Evolutionary conservation across 108 stramenopile species (phyloP).

Genomic region (Stephanodiscus minutulus): DNA sequence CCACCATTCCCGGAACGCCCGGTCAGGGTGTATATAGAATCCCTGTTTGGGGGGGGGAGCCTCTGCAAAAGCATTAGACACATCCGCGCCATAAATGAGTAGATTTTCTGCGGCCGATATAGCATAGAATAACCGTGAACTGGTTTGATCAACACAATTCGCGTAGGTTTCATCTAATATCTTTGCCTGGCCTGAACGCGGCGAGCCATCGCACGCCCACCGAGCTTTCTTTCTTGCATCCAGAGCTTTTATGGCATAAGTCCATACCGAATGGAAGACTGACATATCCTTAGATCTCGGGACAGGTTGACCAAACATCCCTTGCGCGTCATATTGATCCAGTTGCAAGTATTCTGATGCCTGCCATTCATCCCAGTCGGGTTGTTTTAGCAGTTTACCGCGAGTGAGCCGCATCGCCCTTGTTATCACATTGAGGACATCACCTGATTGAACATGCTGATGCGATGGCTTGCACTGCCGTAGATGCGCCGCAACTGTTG

Average conservation of each 20-base stretch:
- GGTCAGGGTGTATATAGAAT: slow-evolving; percentile 1
- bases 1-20: not conserved
- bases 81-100: not conserved
- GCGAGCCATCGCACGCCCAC: too few relatives aligned
- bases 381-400: slow-evolving; percentile 1
- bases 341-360: slow-evolving; percentile 11
- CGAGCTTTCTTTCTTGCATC: slow-evolving; percentile 16
- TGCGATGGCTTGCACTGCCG: not conserved
- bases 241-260: not conserved
- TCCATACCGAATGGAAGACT: slow-evolving; percentile 1
- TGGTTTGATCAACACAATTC: too few relatives aligned
- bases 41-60: too few relatives aligned
- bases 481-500: not conserved
- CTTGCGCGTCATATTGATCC: slow-evolving; percentile 12
- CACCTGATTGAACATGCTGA: not conserved
- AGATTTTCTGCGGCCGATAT: not conserved
- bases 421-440: not conserved
- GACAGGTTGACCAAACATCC: slow-evolving; percentile 10
- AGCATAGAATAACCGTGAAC: not conserved
- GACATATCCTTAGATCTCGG: not conserved
- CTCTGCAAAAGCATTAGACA: slow-evolving; percentile 13
- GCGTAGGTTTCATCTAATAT: too few relatives aligned
- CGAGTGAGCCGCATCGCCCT: not conserved
- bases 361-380: slow-evolving; percentile 14
- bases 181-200: too few relatives aligned